These are phyloP conservation scores for Cyanidioschyzon merolae DNA, from an alignment of 23 red algal species.

Conservation along the genomic window DNA sequence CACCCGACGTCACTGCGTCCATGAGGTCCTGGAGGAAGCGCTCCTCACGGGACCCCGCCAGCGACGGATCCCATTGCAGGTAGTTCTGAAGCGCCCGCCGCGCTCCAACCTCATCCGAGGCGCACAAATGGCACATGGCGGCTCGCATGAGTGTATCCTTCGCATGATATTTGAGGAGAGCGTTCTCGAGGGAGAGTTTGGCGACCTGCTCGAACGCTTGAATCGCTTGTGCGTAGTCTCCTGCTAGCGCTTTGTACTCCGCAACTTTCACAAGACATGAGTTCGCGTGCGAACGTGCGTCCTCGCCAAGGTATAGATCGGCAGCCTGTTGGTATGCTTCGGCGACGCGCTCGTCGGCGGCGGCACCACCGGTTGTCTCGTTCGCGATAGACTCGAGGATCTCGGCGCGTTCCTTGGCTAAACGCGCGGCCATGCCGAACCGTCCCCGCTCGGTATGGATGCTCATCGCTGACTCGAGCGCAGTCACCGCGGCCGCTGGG, in stretches of 20 bases:
- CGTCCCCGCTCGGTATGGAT: slow-evolving; percentile 54
- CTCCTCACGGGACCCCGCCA: slow-evolving; percentile 59
- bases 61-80: slow-evolving; percentile 45
- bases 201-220: slow-evolving; percentile 75
- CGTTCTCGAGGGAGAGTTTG: slow-evolving; percentile 40
- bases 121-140: slow-evolving; percentile 50
- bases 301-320: slow-evolving; percentile 85
- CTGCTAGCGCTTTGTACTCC: slow-evolving; percentile 35
- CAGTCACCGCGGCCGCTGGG: slow-evolving; percentile 39
- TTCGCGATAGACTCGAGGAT: slow-evolving; percentile 48
- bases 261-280: slow-evolving; percentile 78
- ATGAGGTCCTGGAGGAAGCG: slow-evolving; percentile 55
- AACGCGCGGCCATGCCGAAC: slow-evolving; percentile 66
- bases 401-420: slow-evolving; percentile 82
- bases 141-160: slow-evolving; percentile 74
- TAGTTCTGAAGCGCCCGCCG: slow-evolving; percentile 58
- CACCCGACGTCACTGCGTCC: slow-evolving; percentile 43
- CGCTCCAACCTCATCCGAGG: slow-evolving; percentile 62
- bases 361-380: background rate
- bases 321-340: slow-evolving; percentile 56
- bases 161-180: slow-evolving; percentile 69
- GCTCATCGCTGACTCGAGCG: slow-evolving; percentile 51
- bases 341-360: background rate
- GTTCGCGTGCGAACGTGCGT: slow-evolving; percentile 71
- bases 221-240: slow-evolving; percentile 52